A percentile compares a stretch with the other conserved stretches of the same genome.
Evolutionary conservation across 768 basidiomycete genomes (phyloP).

Genomic region (Tulasnella sp.): DNA sequence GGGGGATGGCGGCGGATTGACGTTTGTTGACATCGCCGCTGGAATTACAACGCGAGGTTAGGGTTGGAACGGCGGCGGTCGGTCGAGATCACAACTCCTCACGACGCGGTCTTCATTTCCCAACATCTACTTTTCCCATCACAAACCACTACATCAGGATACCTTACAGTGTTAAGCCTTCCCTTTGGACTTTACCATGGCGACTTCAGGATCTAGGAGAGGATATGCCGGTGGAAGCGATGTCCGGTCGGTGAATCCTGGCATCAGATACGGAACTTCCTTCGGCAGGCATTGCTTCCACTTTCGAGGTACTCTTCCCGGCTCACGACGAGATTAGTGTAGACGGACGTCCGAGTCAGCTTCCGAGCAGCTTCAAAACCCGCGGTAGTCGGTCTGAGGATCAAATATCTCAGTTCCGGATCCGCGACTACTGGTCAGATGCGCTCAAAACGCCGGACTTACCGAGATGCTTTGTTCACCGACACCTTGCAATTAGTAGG

Average conservation of each 20-base stretch:
- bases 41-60: background rate
- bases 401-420: background rate
- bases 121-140: background rate
- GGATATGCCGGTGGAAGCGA: background rate
- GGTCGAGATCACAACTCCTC: slow-evolving; percentile 1
- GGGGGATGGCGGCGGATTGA: background rate
- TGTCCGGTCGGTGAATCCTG: background rate
- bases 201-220: background rate
- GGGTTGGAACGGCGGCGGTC: background rate
- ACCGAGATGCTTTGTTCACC: slow-evolving; percentile 67
- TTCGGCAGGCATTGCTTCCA: slow-evolving; percentile 61
- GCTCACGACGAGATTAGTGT: slow-evolving; percentile 48
- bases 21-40: background rate
- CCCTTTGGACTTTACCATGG: background rate
- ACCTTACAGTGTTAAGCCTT: background rate
- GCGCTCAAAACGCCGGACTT: slow-evolving; percentile 25
- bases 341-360: slow-evolving; percentile 44
- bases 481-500: slow-evolving; percentile 69
- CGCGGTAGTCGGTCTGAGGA: slow-evolving; percentile 51
- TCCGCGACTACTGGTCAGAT: background rate
- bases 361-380: slow-evolving; percentile 49
- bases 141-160: background rate
- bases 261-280: slow-evolving; percentile 47
- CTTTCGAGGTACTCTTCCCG: slow-evolving; percentile 76
- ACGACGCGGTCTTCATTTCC: background rate